Percentiles rank a stretch among this genome's conserved stretches.
phyloP scores from a whole-genome alignment of 306 rosid species.

The Mimosa bimucronata region DNA sequence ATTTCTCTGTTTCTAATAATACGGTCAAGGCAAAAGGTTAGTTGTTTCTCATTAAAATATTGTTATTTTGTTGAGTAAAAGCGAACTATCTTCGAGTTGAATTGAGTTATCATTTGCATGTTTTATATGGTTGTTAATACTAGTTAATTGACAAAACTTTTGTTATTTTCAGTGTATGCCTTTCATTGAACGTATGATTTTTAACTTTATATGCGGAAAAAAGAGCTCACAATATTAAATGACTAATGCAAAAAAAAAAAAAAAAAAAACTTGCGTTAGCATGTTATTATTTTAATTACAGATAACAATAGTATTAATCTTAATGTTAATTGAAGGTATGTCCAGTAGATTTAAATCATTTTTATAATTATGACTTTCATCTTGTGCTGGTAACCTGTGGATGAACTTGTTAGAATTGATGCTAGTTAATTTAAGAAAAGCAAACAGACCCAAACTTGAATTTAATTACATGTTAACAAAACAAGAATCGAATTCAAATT shows the following conservation, averaged over 20 bases:
- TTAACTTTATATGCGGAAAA: too few relatives aligned
- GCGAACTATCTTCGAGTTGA: too few relatives aligned
- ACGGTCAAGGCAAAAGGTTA: background rate
- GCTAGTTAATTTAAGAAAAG: background rate
- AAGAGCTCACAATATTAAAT: too few relatives aligned
- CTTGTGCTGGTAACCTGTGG: background rate
- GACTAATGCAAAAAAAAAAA: too few relatives aligned
- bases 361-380: background rate
- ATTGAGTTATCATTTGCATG: too few relatives aligned
- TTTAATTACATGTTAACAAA: conserved; percentile 8
- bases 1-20: background rate
- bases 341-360: background rate
- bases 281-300: too few relatives aligned
- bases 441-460: background rate
- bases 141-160: too few relatives aligned
- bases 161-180: too few relatives aligned
- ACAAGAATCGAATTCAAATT: background rate
- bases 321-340: background rate
- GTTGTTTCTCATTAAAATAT: background rate
- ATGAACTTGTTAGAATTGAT: background rate
- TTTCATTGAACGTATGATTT: too few relatives aligned
- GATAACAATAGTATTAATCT: background rate
- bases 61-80: background rate
- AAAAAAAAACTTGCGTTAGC: too few relatives aligned
- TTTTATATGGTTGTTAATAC: too few relatives aligned